These are phyloP conservation scores for Naganishia sp. DNA, from an alignment of 1,284 basidiomycete species.

Conservation along the genomic window DNA sequence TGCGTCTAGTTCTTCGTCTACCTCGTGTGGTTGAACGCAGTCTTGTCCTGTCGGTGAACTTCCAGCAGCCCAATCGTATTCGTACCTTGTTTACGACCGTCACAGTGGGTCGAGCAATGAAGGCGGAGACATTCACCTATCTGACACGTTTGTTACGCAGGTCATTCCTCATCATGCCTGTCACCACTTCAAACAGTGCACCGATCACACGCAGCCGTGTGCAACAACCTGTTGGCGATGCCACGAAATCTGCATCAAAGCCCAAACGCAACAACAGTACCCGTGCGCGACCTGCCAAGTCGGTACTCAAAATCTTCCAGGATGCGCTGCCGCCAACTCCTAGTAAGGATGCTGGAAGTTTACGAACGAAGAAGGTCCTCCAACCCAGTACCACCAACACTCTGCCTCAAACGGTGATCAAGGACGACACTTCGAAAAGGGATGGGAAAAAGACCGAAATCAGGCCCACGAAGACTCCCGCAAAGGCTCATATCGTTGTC, in stretches of 20 bases:
- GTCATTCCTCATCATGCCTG: neutral
- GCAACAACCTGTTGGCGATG: neutral
- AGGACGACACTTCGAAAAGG: neutral
- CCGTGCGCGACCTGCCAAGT: conserved; percentile 2
- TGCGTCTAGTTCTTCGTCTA: no score
- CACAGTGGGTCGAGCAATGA: no score
- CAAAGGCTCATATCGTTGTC: neutral
- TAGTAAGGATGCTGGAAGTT: conserved; percentile 4
- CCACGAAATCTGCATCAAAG: neutral
- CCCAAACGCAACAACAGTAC: conserved; percentile 8
- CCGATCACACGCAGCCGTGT: conserved; percentile 17
- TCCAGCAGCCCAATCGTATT: no score
- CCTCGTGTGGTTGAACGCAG: no score
- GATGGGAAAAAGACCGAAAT: neutral
- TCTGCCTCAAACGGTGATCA: neutral
- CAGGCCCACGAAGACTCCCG: neutral
- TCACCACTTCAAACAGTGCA: conserved; percentile 20
- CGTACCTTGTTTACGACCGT: no score
- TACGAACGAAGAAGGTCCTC: conserved; percentile 5
- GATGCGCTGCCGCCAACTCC: conserved; percentile 8
- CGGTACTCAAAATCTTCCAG: conserved; percentile 12
- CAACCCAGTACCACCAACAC: conserved; percentile 9
- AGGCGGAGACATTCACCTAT: no score
- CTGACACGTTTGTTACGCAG: no score
- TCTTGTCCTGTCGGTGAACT: no score